Percentiles rank a stretch among this genome's conserved stretches.
Conservation (phyloP, 2,329 filamentous ascomycete genomes). For the Elsinoe australis region DNA sequence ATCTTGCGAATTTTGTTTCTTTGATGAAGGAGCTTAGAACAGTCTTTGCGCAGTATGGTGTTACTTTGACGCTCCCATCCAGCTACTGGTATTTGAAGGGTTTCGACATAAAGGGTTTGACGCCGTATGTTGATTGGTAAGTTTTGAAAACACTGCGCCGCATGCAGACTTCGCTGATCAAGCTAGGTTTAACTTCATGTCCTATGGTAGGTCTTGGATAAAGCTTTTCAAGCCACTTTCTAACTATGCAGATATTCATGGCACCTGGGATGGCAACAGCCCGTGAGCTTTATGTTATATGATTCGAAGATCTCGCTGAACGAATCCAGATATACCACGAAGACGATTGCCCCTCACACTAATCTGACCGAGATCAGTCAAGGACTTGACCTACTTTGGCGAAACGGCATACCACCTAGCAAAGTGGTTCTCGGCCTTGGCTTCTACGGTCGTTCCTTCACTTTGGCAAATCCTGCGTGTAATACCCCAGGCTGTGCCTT, state of each 20-base stretch:
- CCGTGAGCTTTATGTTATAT: constrained; percentile 28
- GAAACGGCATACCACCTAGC: constrained; percentile 33
- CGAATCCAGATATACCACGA: too few species aligned
- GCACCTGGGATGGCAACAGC: constrained; percentile 34
- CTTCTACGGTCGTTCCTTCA: constrained; percentile 39
- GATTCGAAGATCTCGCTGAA: too few species aligned
- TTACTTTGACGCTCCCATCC: constrained; percentile 23
- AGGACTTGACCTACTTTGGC: constrained; percentile 41
- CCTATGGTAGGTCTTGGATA: too few species aligned
- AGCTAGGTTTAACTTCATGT: constrained; percentile 41
- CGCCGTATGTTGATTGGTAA: constrained; percentile 8
- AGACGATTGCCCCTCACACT: constrained; percentile 37
- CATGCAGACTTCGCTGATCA: too few species aligned
- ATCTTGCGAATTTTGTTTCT: constrained; percentile 34
- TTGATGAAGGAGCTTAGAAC: constrained; percentile 34
- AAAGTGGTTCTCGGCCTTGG: constrained; percentile 41
- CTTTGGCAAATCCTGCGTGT: constrained; percentile 23
- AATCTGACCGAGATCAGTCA: constrained; percentile 42
- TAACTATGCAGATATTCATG: too few species aligned
- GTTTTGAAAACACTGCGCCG: too few species aligned
- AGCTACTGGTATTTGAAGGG: constrained; percentile 28
- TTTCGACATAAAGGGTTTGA: constrained; percentile 27
- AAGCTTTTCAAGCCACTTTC: too few species aligned
- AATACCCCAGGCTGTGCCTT: constrained; percentile 20
- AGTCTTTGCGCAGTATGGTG: constrained; percentile 26